Base-by-base conservation (phyloP, 2,329 filamentous ascomycete species). In the Metarhizium rileyi region DNA sequence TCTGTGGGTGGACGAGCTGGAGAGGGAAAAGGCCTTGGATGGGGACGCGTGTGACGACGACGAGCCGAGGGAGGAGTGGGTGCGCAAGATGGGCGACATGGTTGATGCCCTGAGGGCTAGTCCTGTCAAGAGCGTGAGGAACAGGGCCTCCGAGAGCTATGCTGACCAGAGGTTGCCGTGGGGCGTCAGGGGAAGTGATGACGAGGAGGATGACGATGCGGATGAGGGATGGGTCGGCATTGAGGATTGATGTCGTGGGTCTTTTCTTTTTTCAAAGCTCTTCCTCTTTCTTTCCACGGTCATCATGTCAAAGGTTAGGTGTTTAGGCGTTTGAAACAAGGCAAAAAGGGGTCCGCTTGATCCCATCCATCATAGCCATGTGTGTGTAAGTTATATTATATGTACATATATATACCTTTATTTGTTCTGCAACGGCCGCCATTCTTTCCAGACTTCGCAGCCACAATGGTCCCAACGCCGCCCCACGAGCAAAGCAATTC, bases 1-100 rank as follows among this genome's bases (percentile, higher is more conserved):
- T 70, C 78, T 97, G 48, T 97, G 87, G 81, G 78, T 95, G 8
- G 93, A 97, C 65, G 90, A 96, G 74, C 67, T 90, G 59, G 86
- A 90, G 66, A 84, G 83, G 61, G 78, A 81, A 30, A 78, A 82
- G 48, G 72, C 78, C 33, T 57, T 81, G 10, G 61, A 59, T 10
- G 61, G 60, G 10, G 65, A 40, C 10, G 44, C 23, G 1, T 10
- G 12, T 10, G 45, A 16, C 35, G 12, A 2, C 16, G 55, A 58
- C 8, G 44, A 64, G 5, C 60, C 59, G 27, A 69, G 66, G 20
- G 66, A 64, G 44, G 68, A 69, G 38, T 80, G 85, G 36, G 59
- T 84, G 23, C 69, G 74, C 50, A 63, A 61, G 28, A 54, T 87
- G 47, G 70, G 81, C 25, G 65, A 66, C 53, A 70, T 83, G 30